Evolutionary conservation across 768 basidiomycete genomes (phyloP), one percentile per base, ranked within the genome.

Genomic region (Kondoa subrosea): DNA sequence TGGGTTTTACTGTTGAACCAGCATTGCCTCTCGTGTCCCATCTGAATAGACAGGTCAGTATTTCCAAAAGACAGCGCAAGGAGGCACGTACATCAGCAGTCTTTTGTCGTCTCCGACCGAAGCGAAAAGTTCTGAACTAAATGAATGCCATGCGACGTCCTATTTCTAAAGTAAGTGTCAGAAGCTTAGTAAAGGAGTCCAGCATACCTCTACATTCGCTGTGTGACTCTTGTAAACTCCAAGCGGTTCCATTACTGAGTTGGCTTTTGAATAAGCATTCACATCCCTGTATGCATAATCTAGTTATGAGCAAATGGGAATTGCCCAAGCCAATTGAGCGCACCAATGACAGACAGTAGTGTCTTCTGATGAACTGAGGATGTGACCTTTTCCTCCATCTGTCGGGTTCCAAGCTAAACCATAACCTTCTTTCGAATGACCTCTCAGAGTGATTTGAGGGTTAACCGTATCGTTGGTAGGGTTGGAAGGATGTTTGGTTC

Each of bases 91-190:
- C 91, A 97, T 81, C 81, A 95, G 85, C 65, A 99, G 82, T 82
- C 88, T 84, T 76, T 87, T 88, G 76, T 99, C 95, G 70, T 99
- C 95, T 25, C 92, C 91, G 33, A 93, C 95, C 72, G 92, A 96
- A 1, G 87, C 91, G 73, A 97, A 90, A 62, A 91, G 78, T 73
- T 86, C 85, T 69, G 90, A 89, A 73, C 86, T 81, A 2, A 81
- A 83, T 1, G 85, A 80, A 77, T 93, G 87, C 95, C 95, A 99
- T 73, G 95, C 91, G 3, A 99, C 92, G 75, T 99, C 95, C 90
- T 50, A 50, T 50, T 8, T 93, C 69, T 15, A n/a, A n/a, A n/a
- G n/a, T n/a, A n/a, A n/a, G n/a, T n/a, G n/a, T n/a, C n/a, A n/a
- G n/a, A n/a, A n/a, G n/a, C 29, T 17, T 2, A n/a, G 25, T 29